phyloP scores from a whole-genome alignment of 73 alveolate genomes.

The Uronychia binucleata region DNA sequence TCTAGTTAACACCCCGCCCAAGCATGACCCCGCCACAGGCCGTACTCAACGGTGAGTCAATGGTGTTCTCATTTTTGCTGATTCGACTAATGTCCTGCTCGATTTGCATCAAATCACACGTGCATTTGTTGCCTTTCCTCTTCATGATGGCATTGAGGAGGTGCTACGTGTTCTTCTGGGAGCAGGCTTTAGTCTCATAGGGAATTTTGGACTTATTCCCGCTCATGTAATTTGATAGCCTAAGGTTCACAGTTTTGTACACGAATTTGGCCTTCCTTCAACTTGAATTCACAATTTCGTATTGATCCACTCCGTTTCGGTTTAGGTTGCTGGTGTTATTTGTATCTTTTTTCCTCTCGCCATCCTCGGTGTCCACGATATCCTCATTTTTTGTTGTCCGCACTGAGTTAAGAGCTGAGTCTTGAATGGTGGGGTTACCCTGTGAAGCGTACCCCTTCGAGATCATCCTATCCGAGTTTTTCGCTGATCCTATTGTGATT shows the following conservation, averaged over 20 bases:
- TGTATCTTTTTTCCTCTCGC: not conserved
- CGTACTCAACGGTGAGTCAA: not conserved
- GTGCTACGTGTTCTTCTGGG: not conserved
- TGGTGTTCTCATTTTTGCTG: not conserved
- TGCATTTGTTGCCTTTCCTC: constrained; percentile 23
- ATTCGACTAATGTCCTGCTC: not conserved
- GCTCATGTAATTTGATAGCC: constrained; percentile 19
- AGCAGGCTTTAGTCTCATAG: not conserved
- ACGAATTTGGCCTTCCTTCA: constrained; percentile 3
- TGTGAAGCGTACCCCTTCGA: not conserved
- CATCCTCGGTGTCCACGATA: not conserved
- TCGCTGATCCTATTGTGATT: not conserved
- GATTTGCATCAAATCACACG: not conserved
- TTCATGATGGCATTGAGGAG: not conserved
- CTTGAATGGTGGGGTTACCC: not conserved
- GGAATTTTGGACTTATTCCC: constrained; percentile 24
- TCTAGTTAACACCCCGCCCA: not conserved
- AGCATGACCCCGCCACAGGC: not conserved
- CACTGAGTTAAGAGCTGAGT: not conserved
- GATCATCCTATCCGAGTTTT: not conserved
- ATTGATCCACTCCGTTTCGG: not conserved
- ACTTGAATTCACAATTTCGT: not conserved
- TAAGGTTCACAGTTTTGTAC: constrained; percentile 19
- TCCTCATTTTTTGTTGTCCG: not conserved
- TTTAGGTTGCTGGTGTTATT: not conserved